phyloP scores from a whole-genome alignment of 2,329 filamentous ascomycete genomes.

The Colletotrichum sp. region DNA sequence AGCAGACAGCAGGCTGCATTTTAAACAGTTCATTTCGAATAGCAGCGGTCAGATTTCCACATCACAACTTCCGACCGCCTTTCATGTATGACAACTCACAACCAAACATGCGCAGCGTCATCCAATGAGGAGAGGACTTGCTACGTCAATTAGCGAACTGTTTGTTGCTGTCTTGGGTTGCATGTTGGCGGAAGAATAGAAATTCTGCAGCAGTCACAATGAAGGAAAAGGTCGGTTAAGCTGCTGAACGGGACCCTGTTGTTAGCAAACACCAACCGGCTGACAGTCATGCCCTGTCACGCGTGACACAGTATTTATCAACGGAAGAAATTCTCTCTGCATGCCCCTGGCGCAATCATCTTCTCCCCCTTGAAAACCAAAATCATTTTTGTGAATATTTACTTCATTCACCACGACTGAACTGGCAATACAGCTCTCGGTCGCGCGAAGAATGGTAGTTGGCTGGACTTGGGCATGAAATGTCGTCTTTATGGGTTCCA shows the following conservation, averaged over 20 bases:
- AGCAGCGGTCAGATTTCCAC: not conserved
- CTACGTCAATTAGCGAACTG: not conserved
- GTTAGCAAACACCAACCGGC: not conserved
- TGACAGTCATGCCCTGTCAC: not conserved
- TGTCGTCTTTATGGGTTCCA: not conserved
- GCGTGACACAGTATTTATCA: not conserved
- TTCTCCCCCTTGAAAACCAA: not conserved
- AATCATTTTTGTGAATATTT: not conserved
- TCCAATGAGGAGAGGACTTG: not conserved
- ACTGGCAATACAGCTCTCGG: too few relatives aligned
- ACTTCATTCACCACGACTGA: not conserved
- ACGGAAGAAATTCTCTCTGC: rapidly evolving
- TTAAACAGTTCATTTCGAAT: not conserved
- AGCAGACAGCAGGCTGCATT: not conserved
- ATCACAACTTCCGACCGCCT: not conserved
- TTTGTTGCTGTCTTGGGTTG: not conserved
- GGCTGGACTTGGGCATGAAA: not conserved
- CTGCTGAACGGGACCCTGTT: not conserved
- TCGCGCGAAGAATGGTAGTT: not conserved
- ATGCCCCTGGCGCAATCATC: rapidly evolving
- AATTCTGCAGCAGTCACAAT: not conserved
- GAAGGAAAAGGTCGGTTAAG: not conserved
- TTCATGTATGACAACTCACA: not conserved
- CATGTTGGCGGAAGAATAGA: not conserved
- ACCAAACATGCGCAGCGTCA: not conserved